These are phyloP conservation scores for Debaryomyces sp. DNA, from an alignment of 1,139 yeast genomes.

Conservation along the genomic window DNA sequence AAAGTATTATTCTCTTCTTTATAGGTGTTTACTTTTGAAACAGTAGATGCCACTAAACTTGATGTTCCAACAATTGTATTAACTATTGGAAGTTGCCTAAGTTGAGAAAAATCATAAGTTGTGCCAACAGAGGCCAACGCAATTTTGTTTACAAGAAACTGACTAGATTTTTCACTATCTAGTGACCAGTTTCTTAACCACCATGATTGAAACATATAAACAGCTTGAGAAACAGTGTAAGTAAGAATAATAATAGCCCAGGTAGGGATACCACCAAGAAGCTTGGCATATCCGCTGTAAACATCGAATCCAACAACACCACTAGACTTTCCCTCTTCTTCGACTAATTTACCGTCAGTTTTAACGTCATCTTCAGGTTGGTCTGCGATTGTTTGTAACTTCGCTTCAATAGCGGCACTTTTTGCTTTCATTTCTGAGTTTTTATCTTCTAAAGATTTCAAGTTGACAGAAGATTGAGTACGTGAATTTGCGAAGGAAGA, in stretches of 20 bases:
- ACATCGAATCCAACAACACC: conserved; percentile 79
- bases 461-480: conserved; percentile 57
- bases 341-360: conserved; percentile 65
- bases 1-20: conserved; percentile 45
- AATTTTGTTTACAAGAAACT: conserved; percentile 11
- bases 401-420: conserved; percentile 44
- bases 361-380: conserved; percentile 30
- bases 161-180: conserved; percentile 24
- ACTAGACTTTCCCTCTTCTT: conserved; percentile 80
- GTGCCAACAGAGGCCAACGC: conserved; percentile 18
- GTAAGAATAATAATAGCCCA: conserved; percentile 55
- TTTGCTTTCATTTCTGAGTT: conserved; percentile 45
- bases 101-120: conserved; percentile 20
- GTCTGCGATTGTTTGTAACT: conserved; percentile 35
- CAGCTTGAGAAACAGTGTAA: conserved; percentile 57
- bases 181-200: conserved; percentile 86
- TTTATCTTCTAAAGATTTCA: conserved; percentile 45
- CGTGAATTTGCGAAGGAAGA: conserved; percentile 67
- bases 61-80: conserved; percentile 22
- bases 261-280: conserved; percentile 65
- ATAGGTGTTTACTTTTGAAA: conserved; percentile 14
- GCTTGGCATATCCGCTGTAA: conserved; percentile 64
- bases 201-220: conserved; percentile 71
- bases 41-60: conserved; percentile 9
- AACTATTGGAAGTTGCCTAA: conserved; percentile 18